Evolutionary conservation across 352 stramenopile species (phyloP), one percentile per base, ranked within the genome.

Genomic region (Globisporangium okanoganense): DNA sequence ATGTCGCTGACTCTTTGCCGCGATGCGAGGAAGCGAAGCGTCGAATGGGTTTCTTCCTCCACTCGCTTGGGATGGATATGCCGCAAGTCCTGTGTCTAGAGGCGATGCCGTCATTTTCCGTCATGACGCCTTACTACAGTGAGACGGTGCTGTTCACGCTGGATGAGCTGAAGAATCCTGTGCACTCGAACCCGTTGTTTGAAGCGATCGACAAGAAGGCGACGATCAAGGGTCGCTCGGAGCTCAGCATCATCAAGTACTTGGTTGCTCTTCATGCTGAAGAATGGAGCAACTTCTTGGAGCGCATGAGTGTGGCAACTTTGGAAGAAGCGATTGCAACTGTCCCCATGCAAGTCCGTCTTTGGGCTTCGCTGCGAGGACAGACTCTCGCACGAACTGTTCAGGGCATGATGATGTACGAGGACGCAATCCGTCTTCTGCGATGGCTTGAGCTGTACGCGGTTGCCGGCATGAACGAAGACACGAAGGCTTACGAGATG

Each of bases 381-480:
- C 87, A 96, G 65, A 96, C 87, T 9, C 74, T 96, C 9, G 85
- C 84, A n/a, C 78, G 87, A 41, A 95, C 87, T 0, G 85, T 95
- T 0, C 85, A 94, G 52, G 87, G 87, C 18, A 95, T 96, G 82
- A 95, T 95, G 85, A 69, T 95, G 69, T 96, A 96, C 66, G 85
- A 95, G 73, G 84, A 95, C 35, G 84, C 85, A 1, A 82, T 96
- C 35, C 83, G 83, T n/a, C 70, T 96, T 10, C 61, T 96, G 25
- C 82, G 83, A 5, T 96, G 87, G 87, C 67, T 96, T 8, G 87
- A 96, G 61, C 58, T 96, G 27, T 89, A 86, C 61, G 79, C 77
- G 33, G 75, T 88, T 18, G 58, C 61, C 0, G 70, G 82, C 20
- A 85, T 94, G 70, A 73, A 65, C 22, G 71, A 91, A 18, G 61